Conservation (phyloP, 768 basidiomycete genomes). For the Lentinula sp. region DNA sequence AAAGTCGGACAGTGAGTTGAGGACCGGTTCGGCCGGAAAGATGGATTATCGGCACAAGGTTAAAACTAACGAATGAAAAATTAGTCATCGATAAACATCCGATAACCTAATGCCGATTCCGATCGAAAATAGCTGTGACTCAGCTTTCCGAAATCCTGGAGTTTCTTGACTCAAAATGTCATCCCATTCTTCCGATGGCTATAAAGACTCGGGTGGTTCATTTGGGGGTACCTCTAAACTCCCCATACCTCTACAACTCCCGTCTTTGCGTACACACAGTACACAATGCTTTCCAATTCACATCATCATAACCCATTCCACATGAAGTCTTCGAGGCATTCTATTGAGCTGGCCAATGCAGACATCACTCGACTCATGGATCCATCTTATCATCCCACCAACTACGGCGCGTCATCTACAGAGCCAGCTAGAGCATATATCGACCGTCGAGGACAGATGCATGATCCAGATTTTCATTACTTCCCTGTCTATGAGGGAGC, state of each 20-base stretch:
- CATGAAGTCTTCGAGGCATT: background rate
- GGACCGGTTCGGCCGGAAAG: background rate
- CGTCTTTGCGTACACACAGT: too few species aligned
- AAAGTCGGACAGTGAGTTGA: background rate
- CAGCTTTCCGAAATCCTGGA: background rate
- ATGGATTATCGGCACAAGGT: background rate
- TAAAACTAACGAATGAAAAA: background rate
- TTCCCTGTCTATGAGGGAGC: background rate
- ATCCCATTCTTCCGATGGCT: background rate
- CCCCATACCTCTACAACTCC: background rate
- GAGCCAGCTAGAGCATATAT: background rate
- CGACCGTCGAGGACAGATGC: background rate
- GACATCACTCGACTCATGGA: slow-evolving; percentile 3
- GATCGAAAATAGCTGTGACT: background rate
- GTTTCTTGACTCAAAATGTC: background rate
- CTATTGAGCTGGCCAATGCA: background rate
- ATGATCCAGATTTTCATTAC: slow-evolving; percentile 2
- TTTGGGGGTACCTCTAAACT: background rate
- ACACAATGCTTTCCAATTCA: background rate
- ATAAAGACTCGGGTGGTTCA: background rate
- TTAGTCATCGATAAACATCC: background rate
- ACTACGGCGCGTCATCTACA: background rate
- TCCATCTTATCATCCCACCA: background rate
- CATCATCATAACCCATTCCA: background rate
- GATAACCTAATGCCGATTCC: background rate